Evolutionary conservation across 2,329 filamentous ascomycete genomes (phyloP), one percentile per base, ranked within the genome.

Genomic region (Fusarium vanettenii): DNA sequence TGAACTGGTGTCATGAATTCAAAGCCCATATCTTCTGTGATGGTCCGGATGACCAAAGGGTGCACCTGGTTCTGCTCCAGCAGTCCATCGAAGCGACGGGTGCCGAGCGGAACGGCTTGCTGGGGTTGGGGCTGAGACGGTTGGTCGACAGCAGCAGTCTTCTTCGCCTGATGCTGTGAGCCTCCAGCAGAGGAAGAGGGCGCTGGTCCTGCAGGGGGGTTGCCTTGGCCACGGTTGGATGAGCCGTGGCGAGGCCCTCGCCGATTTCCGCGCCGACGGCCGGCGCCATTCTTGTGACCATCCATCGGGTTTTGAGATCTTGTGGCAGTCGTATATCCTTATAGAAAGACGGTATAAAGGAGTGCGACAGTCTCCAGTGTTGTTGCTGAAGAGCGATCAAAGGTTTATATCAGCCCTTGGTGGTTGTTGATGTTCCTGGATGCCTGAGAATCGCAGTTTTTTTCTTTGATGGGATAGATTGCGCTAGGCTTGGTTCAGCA

Each of bases 1-100:
- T 90, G 88, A 3, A 90, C 88, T 14, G 88, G 87, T 68, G 87
- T 88, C 88, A 89, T 89, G 79, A 85, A 82, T 71, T 87, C 81
- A 74, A 88, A 88, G 72, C 85, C 83, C 76, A 89, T 81, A 67
- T 88, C 87, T 16, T 87, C 67, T 10, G 84, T 84, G 78, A 89
- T 85, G 75, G 87, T 85, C 76, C 86, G 74, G 22, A 90, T 79
- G 48, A 90, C 79, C 35, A 83, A 78, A 2, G 86, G 85, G 74
- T 89, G 80, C 41, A 89, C 83, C 25, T 86, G 79, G 69, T 82
- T 83, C 43, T 79, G 78, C 10, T 79, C 79, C 9, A 61, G n/a
- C 11, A 89, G 81, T 33, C 88, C 86, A 61, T 83, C 81, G 75
- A 89, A 89, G 48, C 84, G 81, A 37, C 85, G 85, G 5, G 85